Conservation (phyloP, 1,284 basidiomycete genomes). For the Ceratobasidium sp. region DNA sequence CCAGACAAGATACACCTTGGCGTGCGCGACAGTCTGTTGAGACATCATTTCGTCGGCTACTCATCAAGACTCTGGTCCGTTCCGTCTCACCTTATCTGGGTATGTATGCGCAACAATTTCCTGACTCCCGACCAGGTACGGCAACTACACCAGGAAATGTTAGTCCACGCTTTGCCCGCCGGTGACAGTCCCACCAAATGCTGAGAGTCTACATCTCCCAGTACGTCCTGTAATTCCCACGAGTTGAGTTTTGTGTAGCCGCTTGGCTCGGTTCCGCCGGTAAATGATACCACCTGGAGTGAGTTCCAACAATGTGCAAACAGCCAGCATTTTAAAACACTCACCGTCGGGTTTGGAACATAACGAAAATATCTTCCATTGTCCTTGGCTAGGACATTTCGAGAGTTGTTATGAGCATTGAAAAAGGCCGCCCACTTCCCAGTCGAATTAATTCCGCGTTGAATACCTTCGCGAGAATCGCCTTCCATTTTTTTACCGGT, state of each 20-base stretch:
- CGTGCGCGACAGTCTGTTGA: slow-evolving; percentile 28
- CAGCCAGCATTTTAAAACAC: not conserved
- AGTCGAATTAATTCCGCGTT: slow-evolving; percentile 25
- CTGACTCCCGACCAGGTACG: slow-evolving; percentile 34
- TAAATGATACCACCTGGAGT: slow-evolving; percentile 28
- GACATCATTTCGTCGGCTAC: not conserved
- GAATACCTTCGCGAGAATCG: not conserved
- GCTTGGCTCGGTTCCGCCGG: not conserved
- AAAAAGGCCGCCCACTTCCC: slow-evolving; percentile 21
- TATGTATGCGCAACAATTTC: slow-evolving; percentile 17
- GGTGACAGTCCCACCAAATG: slow-evolving; percentile 3
- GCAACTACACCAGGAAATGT: slow-evolving; percentile 5
- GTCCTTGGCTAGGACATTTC: slow-evolving; percentile 32
- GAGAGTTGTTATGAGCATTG: slow-evolving; percentile 16
- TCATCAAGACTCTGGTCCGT: not conserved
- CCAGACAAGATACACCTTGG: slow-evolving; percentile 27
- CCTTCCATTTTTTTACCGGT: slow-evolving; percentile 25
- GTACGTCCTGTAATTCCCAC: not conserved
- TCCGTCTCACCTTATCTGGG: slow-evolving; percentile 25
- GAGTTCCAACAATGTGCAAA: no score
- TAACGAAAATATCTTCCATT: slow-evolving; percentile 19
- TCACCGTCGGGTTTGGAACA: slow-evolving; percentile 35
- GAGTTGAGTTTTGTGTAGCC: slow-evolving; percentile 15
- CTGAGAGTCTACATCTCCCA: slow-evolving; percentile 32
- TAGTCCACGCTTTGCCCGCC: not conserved